Evolutionary conservation across 306 rosid genomes (phyloP).

Genomic region (Vigna reflexopilosa): DNA sequence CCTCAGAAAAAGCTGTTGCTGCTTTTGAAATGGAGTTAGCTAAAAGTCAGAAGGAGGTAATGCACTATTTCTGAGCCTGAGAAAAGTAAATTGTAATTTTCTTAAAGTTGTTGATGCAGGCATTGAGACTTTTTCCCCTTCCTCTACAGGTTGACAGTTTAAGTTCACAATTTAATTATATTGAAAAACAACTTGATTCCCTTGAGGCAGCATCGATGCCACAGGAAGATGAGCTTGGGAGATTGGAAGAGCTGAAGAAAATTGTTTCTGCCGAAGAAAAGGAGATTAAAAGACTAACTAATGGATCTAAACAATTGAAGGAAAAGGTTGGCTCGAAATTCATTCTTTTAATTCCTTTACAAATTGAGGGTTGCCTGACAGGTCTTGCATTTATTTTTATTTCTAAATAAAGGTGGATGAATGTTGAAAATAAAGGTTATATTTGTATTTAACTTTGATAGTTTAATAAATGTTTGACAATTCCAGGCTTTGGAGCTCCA

Average conservation of each 20-base stretch:
- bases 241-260: slow-evolving; percentile 69
- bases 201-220: slow-evolving; percentile 85
- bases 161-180: slow-evolving; percentile 72
- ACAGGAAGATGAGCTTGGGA: slow-evolving; percentile 70
- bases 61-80: slow-evolving; percentile 33
- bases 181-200: slow-evolving; percentile 82
- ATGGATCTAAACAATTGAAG: slow-evolving; percentile 84
- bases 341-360: slow-evolving; percentile 25
- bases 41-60: slow-evolving; percentile 87
- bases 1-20: slow-evolving; percentile 67
- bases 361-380: slow-evolving; percentile 32
- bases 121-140: slow-evolving; percentile 7
- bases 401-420: slow-evolving; percentile 17
- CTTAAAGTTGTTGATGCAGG: slow-evolving; percentile 22
- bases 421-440: slow-evolving; percentile 23
- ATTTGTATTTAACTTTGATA: slow-evolving; percentile 35
- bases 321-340: slow-evolving; percentile 67
- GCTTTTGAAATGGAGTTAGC: slow-evolving; percentile 87
- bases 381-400: slow-evolving; percentile 34
- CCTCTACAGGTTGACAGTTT: slow-evolving; percentile 80
- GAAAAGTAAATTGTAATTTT: slow-evolving; percentile 5
- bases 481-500: slow-evolving; percentile 82
- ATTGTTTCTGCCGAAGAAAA: slow-evolving; percentile 71
- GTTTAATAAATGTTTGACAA: slow-evolving; percentile 16
- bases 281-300: slow-evolving; percentile 65